These are phyloP conservation scores for Scedosporium dehoogii DNA, from an alignment of 2,329 filamentous ascomycete genomes.

Conservation along the genomic window DNA sequence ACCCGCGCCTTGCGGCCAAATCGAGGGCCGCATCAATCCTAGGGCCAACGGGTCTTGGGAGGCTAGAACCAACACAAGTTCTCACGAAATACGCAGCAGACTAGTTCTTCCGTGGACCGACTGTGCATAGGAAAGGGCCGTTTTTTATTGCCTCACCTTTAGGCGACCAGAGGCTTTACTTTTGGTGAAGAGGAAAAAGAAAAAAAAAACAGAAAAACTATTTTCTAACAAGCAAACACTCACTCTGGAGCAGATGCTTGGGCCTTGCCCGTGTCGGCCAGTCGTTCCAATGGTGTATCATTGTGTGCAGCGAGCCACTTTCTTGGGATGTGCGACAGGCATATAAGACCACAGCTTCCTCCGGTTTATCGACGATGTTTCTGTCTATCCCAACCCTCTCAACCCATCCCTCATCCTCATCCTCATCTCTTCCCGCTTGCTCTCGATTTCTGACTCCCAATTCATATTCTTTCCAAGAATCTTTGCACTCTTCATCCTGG, in stretches of 20 bases:
- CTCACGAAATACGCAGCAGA: neutral
- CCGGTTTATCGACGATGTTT: neutral
- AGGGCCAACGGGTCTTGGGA: conserved; percentile 1
- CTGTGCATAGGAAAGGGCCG: conserved; percentile 5
- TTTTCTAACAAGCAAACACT: neutral
- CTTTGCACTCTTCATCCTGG: neutral
- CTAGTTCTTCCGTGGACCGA: conserved; percentile 1
- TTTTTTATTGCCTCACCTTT: conserved; percentile 4
- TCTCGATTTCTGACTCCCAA: neutral
- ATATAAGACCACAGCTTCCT: conserved; percentile 7
- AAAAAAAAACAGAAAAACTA: conserved; percentile 4
- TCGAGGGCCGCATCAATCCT: neutral
- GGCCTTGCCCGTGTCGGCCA: neutral
- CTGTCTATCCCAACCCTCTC: neutral
- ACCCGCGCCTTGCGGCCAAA: conserved; percentile 1
- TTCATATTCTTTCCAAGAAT: neutral
- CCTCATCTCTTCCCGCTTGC: neutral
- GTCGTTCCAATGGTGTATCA: neutral
- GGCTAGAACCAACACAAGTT: conserved; percentile 1
- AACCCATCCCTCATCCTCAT: neutral
- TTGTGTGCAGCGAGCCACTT: conserved; percentile 3
- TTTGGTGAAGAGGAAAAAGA: neutral
- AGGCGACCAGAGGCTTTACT: neutral
- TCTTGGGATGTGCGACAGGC: neutral
- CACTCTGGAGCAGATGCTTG: neutral